Evolutionary conservation across 1,284 basidiomycete species (phyloP).

Genomic region (Farysia itapuensis): DNA sequence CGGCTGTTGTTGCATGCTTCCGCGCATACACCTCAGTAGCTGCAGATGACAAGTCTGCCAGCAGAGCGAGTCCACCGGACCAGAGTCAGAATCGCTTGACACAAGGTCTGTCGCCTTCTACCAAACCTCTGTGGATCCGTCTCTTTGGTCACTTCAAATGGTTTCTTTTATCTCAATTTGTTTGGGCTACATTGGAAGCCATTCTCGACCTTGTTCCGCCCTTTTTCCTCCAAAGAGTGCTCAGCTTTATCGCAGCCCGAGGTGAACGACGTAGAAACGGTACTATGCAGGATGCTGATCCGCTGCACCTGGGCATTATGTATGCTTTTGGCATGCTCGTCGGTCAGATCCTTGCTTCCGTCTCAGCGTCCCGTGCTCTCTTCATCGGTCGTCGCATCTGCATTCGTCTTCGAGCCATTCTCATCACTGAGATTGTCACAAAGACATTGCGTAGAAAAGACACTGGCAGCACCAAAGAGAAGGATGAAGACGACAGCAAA

Average conservation of each 20-base stretch:
- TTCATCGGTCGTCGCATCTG: constrained; percentile 64
- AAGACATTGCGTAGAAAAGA: constrained; percentile 65
- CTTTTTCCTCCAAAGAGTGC: constrained; percentile 63
- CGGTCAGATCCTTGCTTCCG: constrained; percentile 61
- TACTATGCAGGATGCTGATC: constrained; percentile 29
- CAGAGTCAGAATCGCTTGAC: constrained; percentile 16
- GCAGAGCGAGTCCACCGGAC: no score
- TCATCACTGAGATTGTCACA: constrained; percentile 65
- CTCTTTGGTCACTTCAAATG: constrained; percentile 60
- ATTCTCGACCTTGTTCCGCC: constrained; percentile 63
- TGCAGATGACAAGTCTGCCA: constrained; percentile 10
- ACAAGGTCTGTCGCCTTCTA: constrained; percentile 48
- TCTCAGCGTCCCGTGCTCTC: constrained; percentile 62
- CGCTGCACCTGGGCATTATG: constrained; percentile 63
- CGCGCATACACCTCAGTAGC: constrained; percentile 37
- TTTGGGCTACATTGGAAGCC: constrained; percentile 62
- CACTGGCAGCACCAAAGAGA: constrained; percentile 39
- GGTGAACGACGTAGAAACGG: constrained; percentile 23
- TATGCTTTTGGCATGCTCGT: constrained; percentile 64
- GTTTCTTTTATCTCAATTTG: constrained; percentile 53
- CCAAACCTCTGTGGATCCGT: constrained; percentile 55
- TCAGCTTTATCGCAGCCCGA: constrained; percentile 61
- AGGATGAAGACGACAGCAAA: constrained; percentile 15
- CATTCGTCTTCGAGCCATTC: constrained; percentile 61
- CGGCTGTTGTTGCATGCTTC: constrained; percentile 56